Conservation (phyloP, 2,329 filamentous ascomycete species). For the Colletotrichum sp. region DNA sequence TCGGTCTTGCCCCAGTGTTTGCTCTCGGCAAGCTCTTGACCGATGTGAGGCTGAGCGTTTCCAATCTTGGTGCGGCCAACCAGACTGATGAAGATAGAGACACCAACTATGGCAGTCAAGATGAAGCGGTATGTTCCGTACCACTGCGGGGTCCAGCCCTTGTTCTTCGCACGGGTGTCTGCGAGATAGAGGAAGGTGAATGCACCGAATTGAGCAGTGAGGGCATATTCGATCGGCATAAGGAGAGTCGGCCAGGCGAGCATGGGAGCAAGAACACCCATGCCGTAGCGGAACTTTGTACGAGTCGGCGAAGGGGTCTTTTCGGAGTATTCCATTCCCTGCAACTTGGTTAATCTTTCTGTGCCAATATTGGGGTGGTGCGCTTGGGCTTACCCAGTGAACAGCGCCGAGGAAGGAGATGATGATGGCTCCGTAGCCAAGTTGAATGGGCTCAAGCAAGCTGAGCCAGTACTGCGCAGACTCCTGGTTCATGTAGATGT, state of each 20-base stretch:
- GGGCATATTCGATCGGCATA: slow-evolving; percentile 81
- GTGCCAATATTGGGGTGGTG: not conserved
- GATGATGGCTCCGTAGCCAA: slow-evolving; percentile 91
- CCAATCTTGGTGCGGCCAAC: slow-evolving; percentile 82
- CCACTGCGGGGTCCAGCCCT: slow-evolving; percentile 84
- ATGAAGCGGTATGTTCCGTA: slow-evolving; percentile 91
- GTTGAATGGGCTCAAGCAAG: slow-evolving; percentile 83
- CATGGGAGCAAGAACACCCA: slow-evolving; percentile 79
- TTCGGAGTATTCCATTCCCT: slow-evolving; percentile 82
- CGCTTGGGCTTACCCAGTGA: slow-evolving; percentile 70
- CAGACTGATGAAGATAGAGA: slow-evolving; percentile 79
- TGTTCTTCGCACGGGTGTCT: slow-evolving; percentile 74
- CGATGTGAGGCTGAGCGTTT: slow-evolving; percentile 37
- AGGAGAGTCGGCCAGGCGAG: slow-evolving; percentile 91
- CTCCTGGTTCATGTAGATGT: slow-evolving; percentile 69
- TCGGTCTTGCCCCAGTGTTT: slow-evolving; percentile 41
- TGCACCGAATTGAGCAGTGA: slow-evolving; percentile 84
- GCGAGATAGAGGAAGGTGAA: slow-evolving; percentile 88
- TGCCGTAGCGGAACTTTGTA: slow-evolving; percentile 81
- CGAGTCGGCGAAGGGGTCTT: slow-evolving; percentile 65
- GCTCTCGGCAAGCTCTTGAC: slow-evolving; percentile 40
- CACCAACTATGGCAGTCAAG: slow-evolving; percentile 86
- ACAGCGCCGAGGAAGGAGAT: slow-evolving; percentile 93
- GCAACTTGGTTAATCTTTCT: not conserved
- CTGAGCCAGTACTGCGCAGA: slow-evolving; percentile 75